Evolutionary conservation across 371 early-diverging fungal genomes (phyloP).

Genomic region (Mortierella sp.): DNA sequence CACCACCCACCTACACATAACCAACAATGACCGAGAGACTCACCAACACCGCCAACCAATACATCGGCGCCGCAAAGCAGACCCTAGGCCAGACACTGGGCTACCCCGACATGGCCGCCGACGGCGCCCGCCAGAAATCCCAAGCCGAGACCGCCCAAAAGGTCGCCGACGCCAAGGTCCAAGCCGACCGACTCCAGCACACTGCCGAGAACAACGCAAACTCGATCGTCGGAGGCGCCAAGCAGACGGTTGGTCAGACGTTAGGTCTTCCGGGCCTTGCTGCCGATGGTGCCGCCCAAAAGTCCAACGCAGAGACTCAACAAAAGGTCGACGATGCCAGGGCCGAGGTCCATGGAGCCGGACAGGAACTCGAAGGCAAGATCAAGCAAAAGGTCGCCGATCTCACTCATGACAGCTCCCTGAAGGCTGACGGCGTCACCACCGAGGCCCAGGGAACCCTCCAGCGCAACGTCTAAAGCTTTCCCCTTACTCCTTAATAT

Average conservation of each 20-base stretch:
- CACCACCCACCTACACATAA: not conserved
- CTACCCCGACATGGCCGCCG: constrained; percentile 25
- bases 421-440: constrained; percentile 58
- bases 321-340: constrained; percentile 7
- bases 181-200: constrained; percentile 45
- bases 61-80: constrained; percentile 44
- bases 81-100: constrained; percentile 34
- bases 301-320: not conserved
- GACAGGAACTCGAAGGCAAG: not conserved
- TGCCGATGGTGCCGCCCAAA: constrained; percentile 29
- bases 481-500: not conserved
- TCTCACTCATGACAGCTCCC: constrained; percentile 53
- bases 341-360: constrained; percentile 6
- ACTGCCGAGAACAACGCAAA: constrained; percentile 54
- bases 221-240: constrained; percentile 32
- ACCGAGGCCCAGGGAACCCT: constrained; percentile 58
- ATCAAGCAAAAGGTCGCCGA: constrained; percentile 57
- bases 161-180: constrained; percentile 31
- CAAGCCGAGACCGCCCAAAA: constrained; percentile 35
- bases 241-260: constrained; percentile 27
- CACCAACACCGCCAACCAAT: constrained; percentile 31
- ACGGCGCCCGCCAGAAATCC: constrained; percentile 33
- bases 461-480: constrained; percentile 18
- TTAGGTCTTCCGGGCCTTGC: constrained; percentile 22
- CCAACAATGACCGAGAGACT: constrained; percentile 23